Base-by-base conservation (phyloP, 2,329 filamentous ascomycete species). In the Hypoxylon sp. region DNA sequence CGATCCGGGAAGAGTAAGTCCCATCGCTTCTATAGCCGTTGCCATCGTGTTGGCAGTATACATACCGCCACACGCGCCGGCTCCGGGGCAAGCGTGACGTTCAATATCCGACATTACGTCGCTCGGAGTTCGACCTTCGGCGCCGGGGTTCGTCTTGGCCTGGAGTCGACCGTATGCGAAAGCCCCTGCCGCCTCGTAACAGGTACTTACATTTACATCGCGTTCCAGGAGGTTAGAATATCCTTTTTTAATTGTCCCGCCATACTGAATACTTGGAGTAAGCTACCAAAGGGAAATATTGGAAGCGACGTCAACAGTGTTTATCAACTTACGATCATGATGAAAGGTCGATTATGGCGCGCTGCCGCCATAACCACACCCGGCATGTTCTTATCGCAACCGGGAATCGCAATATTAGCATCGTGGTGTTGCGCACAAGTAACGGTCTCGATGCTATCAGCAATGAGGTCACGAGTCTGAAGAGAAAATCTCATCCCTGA, bases 371-470 rank as follows among this genome's bases (percentile, higher is more conserved):
- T 97, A 70, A 96, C 85, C 14, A 93, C 91, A 70, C 94, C 94
- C 0, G 94, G 94, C 95, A 98, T 98, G 80, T 98, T 98, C 87
- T 98, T 98, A 83, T 98, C 94, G 79, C 94, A 98, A 10, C 94
- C 94, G 0, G 95, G 94, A 73, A 98, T 95, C 31, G 93, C 90
- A 78, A 98, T 94, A 80, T 94, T 97, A 65, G 94, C 95, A 78
- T 98, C 95, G 80, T 98, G 94, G 74, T 92, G 92, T 79, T 98
- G 94, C 4, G 93, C 95, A 78, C 92, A 95, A 1, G 94, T 98
- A 42, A 97, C 92, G 1, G 93, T 94, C 83, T 98, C 95, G 76
- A 98, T 94, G 73, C 91, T 94, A 81, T 98, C 94, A 70, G 94
- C 94, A 72, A 98, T 98, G 72, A 98, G 90, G 77, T 98, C 94